Evolutionary conservation across 768 basidiomycete genomes (phyloP).

Genomic region (Leccinum incarnatum): DNA sequence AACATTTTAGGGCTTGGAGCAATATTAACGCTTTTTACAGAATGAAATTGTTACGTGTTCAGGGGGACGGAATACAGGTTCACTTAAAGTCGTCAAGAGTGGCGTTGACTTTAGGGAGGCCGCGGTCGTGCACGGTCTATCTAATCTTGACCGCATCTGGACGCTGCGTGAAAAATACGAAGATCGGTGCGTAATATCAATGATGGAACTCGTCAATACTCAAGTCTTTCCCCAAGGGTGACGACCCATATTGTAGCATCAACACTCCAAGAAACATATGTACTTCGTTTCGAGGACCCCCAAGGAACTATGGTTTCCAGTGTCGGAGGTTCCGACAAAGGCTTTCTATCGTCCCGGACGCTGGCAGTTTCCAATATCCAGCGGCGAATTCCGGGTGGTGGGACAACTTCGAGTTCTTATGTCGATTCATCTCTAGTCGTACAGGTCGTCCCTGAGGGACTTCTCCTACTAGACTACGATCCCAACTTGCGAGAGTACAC

Average conservation of each 20-base stretch:
- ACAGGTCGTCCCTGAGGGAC: constrained; percentile 66
- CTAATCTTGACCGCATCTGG: constrained; percentile 61
- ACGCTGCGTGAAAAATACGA: constrained; percentile 47
- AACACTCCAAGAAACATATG: constrained; percentile 50
- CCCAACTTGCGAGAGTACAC: constrained; percentile 39
- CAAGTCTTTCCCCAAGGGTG: constrained; percentile 32
- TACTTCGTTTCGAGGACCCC: constrained; percentile 48
- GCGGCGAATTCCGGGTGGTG: constrained; percentile 19
- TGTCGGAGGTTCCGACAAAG: constrained; percentile 41
- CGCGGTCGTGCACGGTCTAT: constrained; percentile 55
- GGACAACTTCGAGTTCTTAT: constrained; percentile 29
- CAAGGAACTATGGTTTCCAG: constrained; percentile 15
- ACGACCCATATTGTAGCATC: constrained; percentile 62
- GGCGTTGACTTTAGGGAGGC: constrained; percentile 77
- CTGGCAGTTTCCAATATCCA: constrained; percentile 62
- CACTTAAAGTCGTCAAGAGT: constrained; percentile 71
- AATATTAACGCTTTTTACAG: constrained; percentile 34
- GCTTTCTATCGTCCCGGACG: constrained; percentile 55
- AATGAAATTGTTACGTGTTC: constrained; percentile 85
- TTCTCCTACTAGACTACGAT: constrained; percentile 58
- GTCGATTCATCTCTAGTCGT: constrained; percentile 55
- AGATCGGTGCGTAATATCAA: constrained; percentile 43
- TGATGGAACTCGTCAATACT: neutral
- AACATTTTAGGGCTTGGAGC: neutral
- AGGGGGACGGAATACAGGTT: constrained; percentile 74